These are phyloP conservation scores for Amanita fuliginea DNA, from an alignment of 768 basidiomycete genomes.

Conservation along the genomic window DNA sequence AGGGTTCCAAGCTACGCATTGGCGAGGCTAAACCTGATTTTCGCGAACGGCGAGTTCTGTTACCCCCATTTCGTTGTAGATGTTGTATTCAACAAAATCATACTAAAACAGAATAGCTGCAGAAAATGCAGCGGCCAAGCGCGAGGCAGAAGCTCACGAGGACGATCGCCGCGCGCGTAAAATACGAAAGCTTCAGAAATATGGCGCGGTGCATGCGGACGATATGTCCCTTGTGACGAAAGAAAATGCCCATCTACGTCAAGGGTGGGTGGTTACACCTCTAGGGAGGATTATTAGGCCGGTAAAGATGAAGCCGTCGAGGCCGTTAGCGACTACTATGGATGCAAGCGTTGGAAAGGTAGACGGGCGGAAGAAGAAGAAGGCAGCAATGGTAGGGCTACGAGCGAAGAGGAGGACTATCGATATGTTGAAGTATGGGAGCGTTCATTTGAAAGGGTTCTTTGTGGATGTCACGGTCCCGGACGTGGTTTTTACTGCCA, in stretches of 20 bases:
- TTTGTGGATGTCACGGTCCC: slow-evolving; percentile 38
- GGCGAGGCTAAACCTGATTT: slow-evolving; percentile 79
- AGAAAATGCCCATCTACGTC: slow-evolving; percentile 37
- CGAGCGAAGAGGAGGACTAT: slow-evolving; percentile 57
- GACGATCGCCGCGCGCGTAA: slow-evolving; percentile 32
- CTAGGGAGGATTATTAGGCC: slow-evolving; percentile 57
- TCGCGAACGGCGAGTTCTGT: slow-evolving; percentile 37
- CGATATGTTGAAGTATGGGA: slow-evolving; percentile 64
- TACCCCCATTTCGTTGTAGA: background rate
- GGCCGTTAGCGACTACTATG: slow-evolving; percentile 35
- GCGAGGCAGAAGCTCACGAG: slow-evolving; percentile 21
- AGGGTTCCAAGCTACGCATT: slow-evolving; percentile 74
- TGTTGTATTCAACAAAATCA: slow-evolving; percentile 8
- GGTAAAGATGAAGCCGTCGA: slow-evolving; percentile 58
- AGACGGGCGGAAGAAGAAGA: too few species aligned
- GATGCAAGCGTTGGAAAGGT: slow-evolving; percentile 9
- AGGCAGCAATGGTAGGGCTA: slow-evolving; percentile 15
- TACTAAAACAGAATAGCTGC: slow-evolving; percentile 17
- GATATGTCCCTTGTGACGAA: slow-evolving; percentile 60
- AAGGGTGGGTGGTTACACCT: slow-evolving; percentile 62
- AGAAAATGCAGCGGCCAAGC: slow-evolving; percentile 16
- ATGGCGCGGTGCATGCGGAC: slow-evolving; percentile 24
- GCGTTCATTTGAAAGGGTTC: slow-evolving; percentile 56
- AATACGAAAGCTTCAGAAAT: slow-evolving; percentile 10
- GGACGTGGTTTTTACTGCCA: background rate